Base-by-base conservation (phyloP, 169 alveolate genomes). In the Cryptosporidium sp. region DNA sequence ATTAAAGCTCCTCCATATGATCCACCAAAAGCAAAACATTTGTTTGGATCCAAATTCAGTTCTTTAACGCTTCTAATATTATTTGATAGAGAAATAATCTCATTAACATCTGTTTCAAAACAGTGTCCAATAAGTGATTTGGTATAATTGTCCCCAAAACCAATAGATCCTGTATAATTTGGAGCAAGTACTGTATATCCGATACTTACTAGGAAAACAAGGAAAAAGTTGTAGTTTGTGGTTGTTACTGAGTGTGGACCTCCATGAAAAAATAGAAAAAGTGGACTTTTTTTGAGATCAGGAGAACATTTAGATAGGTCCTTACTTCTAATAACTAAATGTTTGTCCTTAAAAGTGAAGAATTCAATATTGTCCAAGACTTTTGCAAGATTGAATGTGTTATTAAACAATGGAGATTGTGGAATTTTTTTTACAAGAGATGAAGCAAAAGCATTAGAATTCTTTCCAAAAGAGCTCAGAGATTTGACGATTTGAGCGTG, bases 21-120 rank as follows among this genome's bases (percentile, higher is more conserved):
- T 9, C 89, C 89, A 29, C 89, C 89, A 44, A 12, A 48, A 5
- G 75, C 89, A 80, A 80, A 80, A n/a, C 89, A 80, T 37, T 44
- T 42, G 1, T 62, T 35, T 42, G 44, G 65, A 80, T 80, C 89
- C n/a, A 80, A 0, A 44, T 45, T 62, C 0, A 62, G 31, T 26
- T 80, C 75, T 21, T 29, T n/a, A 62, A 62, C 18, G 16, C 65
- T 10, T 62, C 62, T 80, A 29, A 80, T 42, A 16, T 16, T 18
- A 12, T 80, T 16, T 26, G 75, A 12, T 35, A 80, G 73, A 44
- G 16, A 60, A 8, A 62, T 44, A 0, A 80, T 65, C 18, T 80
- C 75, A n/a, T 80, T 37, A 3, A 80, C 7, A 16, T 80, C 89
- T 39, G 58, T 42, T 26, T 80, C 75, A 12, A 60, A 45, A 14